Evolutionary conservation across 2,329 filamentous ascomycete species (phyloP).

Genomic region (Apiospora kogelbergensis): DNA sequence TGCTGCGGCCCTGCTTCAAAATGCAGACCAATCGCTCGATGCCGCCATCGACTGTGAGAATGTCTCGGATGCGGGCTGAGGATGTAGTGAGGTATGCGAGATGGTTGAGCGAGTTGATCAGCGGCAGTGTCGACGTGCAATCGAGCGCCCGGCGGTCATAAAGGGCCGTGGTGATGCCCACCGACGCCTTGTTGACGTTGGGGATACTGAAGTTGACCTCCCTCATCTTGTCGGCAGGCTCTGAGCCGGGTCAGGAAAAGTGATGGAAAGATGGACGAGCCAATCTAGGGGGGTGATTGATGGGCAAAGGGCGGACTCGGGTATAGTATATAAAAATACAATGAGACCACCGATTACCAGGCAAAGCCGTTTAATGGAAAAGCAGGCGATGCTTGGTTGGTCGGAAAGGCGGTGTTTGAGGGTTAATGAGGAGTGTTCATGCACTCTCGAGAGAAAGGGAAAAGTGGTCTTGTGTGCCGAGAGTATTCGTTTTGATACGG

Average conservation of each 20-base stretch:
- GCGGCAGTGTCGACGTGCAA: constrained; percentile 93
- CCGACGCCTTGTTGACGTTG: constrained; percentile 98
- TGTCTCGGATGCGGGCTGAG: constrained; percentile 94
- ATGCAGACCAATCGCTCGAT: constrained; percentile 97
- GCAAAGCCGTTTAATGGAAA: background rate
- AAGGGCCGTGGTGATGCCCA: constrained; percentile 96
- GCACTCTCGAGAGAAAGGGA: background rate
- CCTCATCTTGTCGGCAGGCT: constrained; percentile 69
- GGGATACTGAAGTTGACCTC: constrained; percentile 99
- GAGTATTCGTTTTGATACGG: constrained; percentile 5
- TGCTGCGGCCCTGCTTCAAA: constrained; percentile 93
- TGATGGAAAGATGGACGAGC: background rate
- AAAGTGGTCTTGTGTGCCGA: background rate
- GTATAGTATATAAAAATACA: constrained; percentile 7
- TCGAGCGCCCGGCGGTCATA: constrained; percentile 97
- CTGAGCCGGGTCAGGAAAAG: background rate
- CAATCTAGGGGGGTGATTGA: background rate
- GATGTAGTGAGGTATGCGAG: constrained; percentile 98
- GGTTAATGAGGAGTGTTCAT: background rate
- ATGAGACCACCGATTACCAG: background rate
- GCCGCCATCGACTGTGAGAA: constrained; percentile 96
- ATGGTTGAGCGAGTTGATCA: constrained; percentile 99
- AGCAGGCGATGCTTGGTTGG: background rate
- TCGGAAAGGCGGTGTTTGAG: constrained; percentile 2
- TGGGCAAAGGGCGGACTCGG: background rate